phyloP scores from a whole-genome alignment of 352 stramenopile species.

The Phytophthora hibernalis region DNA sequence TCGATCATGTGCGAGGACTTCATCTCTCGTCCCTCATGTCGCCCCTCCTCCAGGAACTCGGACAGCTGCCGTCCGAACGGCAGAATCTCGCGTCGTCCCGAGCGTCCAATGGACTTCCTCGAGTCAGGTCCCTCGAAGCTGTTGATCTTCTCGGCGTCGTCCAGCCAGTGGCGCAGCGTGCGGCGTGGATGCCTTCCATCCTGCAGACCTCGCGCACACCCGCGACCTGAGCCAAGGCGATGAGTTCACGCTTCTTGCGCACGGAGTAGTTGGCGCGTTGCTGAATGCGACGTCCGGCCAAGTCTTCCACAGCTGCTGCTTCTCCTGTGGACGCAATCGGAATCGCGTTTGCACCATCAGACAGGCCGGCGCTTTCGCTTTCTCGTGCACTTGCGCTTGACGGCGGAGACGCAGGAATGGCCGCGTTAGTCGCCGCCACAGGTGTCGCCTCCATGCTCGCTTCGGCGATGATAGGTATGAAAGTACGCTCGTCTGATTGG shows the following conservation, averaged over 20 bases:
- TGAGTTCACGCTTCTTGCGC: slow-evolving; percentile 56
- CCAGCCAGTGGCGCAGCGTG: slow-evolving; percentile 51
- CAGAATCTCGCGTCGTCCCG: slow-evolving; percentile 45
- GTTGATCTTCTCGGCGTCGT: slow-evolving; percentile 56
- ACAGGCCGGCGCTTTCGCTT: slow-evolving; percentile 10
- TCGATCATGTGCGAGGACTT: slow-evolving; percentile 56
- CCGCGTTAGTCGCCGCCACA: slow-evolving; percentile 10
- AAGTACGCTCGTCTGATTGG: slow-evolving; percentile 26
- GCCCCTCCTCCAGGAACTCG: slow-evolving; percentile 38
- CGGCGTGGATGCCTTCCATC: slow-evolving; percentile 47
- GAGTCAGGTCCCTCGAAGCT: slow-evolving; percentile 46
- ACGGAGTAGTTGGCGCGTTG: slow-evolving; percentile 51
- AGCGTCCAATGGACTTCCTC: slow-evolving; percentile 53
- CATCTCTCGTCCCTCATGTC: slow-evolving; percentile 34
- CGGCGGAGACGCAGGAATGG: slow-evolving; percentile 9
- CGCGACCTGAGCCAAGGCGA: slow-evolving; percentile 41
- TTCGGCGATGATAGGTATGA: slow-evolving; percentile 12
- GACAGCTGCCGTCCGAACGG: slow-evolving; percentile 43
- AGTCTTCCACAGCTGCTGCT: slow-evolving; percentile 22
- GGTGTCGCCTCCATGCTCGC: slow-evolving; percentile 28
- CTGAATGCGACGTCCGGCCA: slow-evolving; percentile 25
- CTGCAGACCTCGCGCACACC: slow-evolving; percentile 49
- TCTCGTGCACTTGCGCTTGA: slow-evolving; percentile 4
- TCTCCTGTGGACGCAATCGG: slow-evolving; percentile 17
- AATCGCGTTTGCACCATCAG: not conserved